Evolutionary conservation across 169 alveolate species (phyloP), one percentile per base, ranked within the genome.

Genomic region (Toxoplasma gondii): DNA sequence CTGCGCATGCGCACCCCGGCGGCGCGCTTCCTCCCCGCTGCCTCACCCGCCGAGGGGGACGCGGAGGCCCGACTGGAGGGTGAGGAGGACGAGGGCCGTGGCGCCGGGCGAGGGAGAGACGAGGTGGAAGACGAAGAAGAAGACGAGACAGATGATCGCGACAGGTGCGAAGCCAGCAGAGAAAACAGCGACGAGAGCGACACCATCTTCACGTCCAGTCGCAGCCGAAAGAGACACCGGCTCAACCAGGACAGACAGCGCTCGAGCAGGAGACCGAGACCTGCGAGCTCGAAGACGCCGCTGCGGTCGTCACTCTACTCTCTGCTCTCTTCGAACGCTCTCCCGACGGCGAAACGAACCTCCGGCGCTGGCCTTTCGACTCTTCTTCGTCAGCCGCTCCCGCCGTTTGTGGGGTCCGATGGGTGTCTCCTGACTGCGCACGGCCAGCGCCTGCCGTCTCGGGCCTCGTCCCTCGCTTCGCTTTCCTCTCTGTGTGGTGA

Each of bases 1-100:
- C 44, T 7, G 82, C 81, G 95, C 39, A 22, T 93, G 36, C 70
- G 58, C 58, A 44, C 92, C 36, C 92, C 54, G 12, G 82, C 83
- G 7, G 92, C 92, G n/a, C 81, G 81, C 38, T 45, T 74, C 29
- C 81, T 31, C 27, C 45, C 22, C 16, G 70, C 91, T 0, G 92
- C 92, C 1, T 74, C 92, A 1, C 81, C 92, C 31, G 93, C 78
- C 34, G 87, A 1, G 41, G 67, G 39, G 31, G 67, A 29, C 41
- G 31, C n/a, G 36, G 90, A 44, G 36, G 67, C 67, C 41, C 67
- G 34, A 24, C 7, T 29, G 45, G 86, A 36, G 39, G 41, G 43
- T 16, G n/a, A 29, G 45, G 36, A 67, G 1, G 93, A 74, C 9
- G 87, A 74, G 19, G 80, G 34, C 41, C 74, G 31, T 80, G 91